Evolutionary conservation across 306 rosid species (phyloP), one percentile per base, ranked within the genome.

Genomic region (Trichosanthes truncata): DNA sequence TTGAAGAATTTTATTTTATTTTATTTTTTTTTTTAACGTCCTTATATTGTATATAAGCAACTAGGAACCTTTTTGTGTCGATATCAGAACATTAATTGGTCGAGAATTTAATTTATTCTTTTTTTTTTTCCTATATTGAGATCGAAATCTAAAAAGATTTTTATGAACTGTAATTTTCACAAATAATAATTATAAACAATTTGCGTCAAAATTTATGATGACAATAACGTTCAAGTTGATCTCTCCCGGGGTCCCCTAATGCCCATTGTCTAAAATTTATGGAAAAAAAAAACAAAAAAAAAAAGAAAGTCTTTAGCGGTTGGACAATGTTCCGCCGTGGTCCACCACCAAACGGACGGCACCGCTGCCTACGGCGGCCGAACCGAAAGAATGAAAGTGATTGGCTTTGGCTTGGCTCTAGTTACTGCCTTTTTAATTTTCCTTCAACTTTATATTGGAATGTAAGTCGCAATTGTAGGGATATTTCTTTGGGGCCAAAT

Each of bases 161-260:
- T 66, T 66, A 67, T 67, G 45, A 67, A 38, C 45, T n/a, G 74
- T 65, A n/a, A 43, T 71, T 71, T 71, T 71, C 56, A 71, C 0
- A 15, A 41, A 41, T 71, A 13, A 43, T 71, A 71, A 43, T 43
- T 17, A 23, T 4, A 38, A 67, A 38, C 51, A n/a, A 67, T 20
- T 67, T n/a, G 49, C 0, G 51, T 71, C 56, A 2, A 43, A 62
- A 71, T 45, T 71, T 38, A 67, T 38, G 6, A 6, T 23, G 76
- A 71, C 56, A 41, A 43, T 43, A 43, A 43, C 76, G 14, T 71
- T 71, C 76, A 71, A 43, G 38, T 71, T 71, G 76, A 71, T 71
- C 4, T 71, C 36, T 5, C 33, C 17, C 20, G 56, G 11, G 56
- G 75, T 68, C 56, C 56, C 76, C 20, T 17, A 71, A 71, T 5